A percentile compares a stretch with the other conserved stretches of the same genome.
Evolutionary conservation across 805 yeast species (phyloP).

Genomic region (Kodamaea hsintzibuensis): DNA sequence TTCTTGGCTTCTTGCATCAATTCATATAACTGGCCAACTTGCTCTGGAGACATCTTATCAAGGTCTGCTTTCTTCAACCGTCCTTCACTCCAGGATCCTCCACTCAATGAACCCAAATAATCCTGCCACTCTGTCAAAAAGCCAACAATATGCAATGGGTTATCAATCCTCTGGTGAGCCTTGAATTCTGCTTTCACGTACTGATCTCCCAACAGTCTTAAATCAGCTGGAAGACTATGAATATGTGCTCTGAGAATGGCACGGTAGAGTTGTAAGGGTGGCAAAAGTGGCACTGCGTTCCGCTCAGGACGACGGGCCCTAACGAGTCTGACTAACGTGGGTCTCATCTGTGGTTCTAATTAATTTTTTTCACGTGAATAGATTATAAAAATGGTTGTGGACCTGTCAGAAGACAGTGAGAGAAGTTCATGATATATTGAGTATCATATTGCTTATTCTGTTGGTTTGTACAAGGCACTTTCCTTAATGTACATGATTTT

Average conservation of each 20-base stretch:
- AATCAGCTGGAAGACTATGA: conserved; percentile 60
- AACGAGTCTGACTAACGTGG: conserved; percentile 35
- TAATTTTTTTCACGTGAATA: not conserved
- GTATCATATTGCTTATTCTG: too few relatives aligned
- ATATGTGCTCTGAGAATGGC: conserved; percentile 80
- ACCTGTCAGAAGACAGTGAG: too few relatives aligned
- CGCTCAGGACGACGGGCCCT: conserved; percentile 45
- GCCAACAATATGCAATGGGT: conserved; percentile 92
- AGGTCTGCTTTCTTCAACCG: conserved; percentile 62
- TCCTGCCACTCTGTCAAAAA: conserved; percentile 95
- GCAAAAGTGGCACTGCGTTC: conserved; percentile 53
- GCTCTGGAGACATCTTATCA: conserved; percentile 88
- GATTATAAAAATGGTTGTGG: too few relatives aligned
- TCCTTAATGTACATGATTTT: too few relatives aligned
- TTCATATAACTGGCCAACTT: conserved; percentile 76
- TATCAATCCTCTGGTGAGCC: conserved; percentile 76
- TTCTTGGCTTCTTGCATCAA: conserved; percentile 70
- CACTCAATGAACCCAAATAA: conserved; percentile 59
- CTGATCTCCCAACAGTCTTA: conserved; percentile 80
- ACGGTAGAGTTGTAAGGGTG: conserved; percentile 79
- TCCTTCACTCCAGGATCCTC: conserved; percentile 42
- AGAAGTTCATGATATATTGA: too few relatives aligned
- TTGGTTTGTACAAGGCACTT: too few relatives aligned
- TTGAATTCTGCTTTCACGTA: conserved; percentile 89
- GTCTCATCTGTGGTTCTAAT: conserved; percentile 30